Evolutionary conservation across 352 stramenopile genomes (phyloP).

Genomic region (Phytophthora hybrid): DNA sequence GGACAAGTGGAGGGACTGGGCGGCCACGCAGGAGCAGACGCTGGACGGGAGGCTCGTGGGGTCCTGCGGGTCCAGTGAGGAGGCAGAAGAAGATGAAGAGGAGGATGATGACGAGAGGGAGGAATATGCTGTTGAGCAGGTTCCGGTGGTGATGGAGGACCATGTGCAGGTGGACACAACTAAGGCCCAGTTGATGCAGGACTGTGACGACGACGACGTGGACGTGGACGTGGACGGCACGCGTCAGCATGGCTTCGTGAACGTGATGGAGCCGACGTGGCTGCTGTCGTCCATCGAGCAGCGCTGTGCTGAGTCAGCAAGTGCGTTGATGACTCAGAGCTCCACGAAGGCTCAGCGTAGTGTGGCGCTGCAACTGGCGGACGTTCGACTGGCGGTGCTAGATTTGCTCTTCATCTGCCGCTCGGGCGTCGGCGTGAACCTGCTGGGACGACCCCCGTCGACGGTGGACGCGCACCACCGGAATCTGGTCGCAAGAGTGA

Average conservation of each 20-base stretch:
- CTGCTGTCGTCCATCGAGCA: constrained; percentile 76
- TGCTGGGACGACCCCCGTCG: constrained; percentile 54
- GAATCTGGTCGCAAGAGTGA: constrained; percentile 53
- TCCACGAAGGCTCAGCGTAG: constrained; percentile 23
- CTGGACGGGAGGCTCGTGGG: neutral
- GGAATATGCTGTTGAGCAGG: neutral
- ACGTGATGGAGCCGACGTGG: constrained; percentile 81
- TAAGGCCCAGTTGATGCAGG: constrained; percentile 14
- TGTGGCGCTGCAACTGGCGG: constrained; percentile 40
- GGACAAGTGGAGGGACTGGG: constrained; percentile 34
- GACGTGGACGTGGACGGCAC: neutral
- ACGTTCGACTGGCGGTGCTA: constrained; percentile 65
- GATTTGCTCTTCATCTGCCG: constrained; percentile 77
- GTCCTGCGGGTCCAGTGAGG: constrained; percentile 2
- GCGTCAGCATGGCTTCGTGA: constrained; percentile 60
- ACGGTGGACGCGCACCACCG: constrained; percentile 48
- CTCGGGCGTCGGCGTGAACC: constrained; percentile 60
- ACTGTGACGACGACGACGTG: constrained; percentile 2
- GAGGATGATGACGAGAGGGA: neutral
- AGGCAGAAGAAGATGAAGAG: neutral
- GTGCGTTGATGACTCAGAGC: constrained; percentile 39
- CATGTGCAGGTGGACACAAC: neutral
- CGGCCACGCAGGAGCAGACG: neutral
- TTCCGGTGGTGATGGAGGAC: neutral
- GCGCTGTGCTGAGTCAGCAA: constrained; percentile 51